A percentile compares a stretch with the other conserved stretches of the same genome.
phyloP scores from a whole-genome alignment of 352 stramenopile species.

The Phytopythium oedochilum region DNA sequence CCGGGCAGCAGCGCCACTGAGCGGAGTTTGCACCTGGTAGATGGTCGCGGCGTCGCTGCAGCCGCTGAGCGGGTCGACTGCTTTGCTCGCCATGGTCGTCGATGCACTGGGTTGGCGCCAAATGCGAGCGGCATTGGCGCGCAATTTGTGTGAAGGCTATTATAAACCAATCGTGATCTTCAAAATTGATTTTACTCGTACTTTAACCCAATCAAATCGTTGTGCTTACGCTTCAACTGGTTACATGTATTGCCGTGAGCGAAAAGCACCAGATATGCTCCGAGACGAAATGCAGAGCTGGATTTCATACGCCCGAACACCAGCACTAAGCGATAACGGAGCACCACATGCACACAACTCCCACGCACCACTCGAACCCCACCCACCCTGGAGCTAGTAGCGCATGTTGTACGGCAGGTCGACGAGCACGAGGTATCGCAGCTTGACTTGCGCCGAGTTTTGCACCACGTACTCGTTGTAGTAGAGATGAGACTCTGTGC shows the following conservation, averaged over 20 bases:
- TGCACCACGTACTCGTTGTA: constrained; percentile 55
- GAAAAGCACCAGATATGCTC: no score
- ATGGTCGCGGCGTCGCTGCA: constrained; percentile 17
- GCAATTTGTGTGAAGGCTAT: no score
- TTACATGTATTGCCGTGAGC: no score
- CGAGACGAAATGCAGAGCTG: no score
- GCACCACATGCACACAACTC: no score
- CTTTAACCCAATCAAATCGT: not conserved
- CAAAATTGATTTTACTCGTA: not conserved
- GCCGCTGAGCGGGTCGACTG: constrained; percentile 26
- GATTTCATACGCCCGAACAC: no score
- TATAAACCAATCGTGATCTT: no score
- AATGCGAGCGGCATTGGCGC: not conserved
- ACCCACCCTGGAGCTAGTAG: no score
- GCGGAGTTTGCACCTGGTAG: constrained; percentile 14
- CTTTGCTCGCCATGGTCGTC: constrained; percentile 4
- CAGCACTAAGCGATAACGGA: no score
- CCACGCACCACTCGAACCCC: no score
- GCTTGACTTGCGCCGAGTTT: constrained; percentile 33
- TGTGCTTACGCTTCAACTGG: not conserved
- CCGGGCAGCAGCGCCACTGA: not conserved
- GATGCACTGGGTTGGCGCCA: not conserved
- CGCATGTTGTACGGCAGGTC: no score
- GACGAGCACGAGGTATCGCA: constrained; percentile 28
- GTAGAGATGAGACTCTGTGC: constrained; percentile 5